These are phyloP conservation scores for Neonectria neomacrospora DNA, from an alignment of 2,329 filamentous ascomycete species.

Conservation along the genomic window DNA sequence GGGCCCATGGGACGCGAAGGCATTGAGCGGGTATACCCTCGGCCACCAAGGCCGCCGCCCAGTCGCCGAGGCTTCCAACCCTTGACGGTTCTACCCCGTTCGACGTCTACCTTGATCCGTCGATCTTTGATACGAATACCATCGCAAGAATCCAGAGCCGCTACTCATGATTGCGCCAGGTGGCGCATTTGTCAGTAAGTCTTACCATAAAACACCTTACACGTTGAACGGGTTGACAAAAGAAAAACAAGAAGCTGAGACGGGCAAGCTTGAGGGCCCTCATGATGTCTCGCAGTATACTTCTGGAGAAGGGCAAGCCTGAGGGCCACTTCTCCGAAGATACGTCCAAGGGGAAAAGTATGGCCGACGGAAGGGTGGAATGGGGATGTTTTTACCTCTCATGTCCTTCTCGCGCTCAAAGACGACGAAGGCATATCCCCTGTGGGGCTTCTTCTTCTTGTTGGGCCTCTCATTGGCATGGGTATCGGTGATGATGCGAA, in stretches of 20 bases:
- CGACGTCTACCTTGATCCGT: conserved; percentile 93
- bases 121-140: conserved; percentile 93
- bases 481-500: conserved; percentile 85
- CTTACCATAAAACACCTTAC: conserved; percentile 61
- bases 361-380: conserved; percentile 44
- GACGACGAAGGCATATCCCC: conserved; percentile 95
- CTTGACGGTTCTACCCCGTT: conserved; percentile 92
- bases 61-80: conserved; percentile 93
- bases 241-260: conserved; percentile 52
- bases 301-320: conserved; percentile 53
- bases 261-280: conserved; percentile 68
- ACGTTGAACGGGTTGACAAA: conserved; percentile 39
- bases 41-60: conserved; percentile 90
- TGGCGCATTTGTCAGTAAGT: conserved; percentile 74
- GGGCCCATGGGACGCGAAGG: conserved; percentile 76
- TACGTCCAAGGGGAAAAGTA: conserved; percentile 39
- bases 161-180: conserved; percentile 73
- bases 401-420: conserved; percentile 98
- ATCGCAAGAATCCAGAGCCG: conserved; percentile 87
- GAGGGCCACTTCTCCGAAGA: conserved; percentile 54
- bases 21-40: conserved; percentile 88
- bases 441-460: conserved; percentile 83
- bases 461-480: conserved; percentile 75
- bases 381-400: conserved; percentile 82
- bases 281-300: conserved; percentile 58